These are phyloP conservation scores for Umbelopsis ramanniana DNA, from an alignment of 192 early-diverging fungal species.

Conservation along the genomic window DNA sequence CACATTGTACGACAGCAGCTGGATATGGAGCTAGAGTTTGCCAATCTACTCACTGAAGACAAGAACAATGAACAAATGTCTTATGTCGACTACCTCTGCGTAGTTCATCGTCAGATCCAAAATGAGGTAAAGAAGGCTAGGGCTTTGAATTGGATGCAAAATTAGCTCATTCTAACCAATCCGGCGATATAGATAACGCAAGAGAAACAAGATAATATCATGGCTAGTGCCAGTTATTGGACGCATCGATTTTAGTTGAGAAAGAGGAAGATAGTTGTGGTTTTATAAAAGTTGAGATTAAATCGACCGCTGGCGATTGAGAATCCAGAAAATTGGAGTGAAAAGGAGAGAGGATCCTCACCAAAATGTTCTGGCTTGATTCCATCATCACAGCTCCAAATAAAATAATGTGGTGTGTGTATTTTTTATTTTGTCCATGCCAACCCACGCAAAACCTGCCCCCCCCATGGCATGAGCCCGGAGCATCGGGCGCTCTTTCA, in stretches of 20 bases:
- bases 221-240: conserved; percentile 19
- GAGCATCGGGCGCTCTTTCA: not conserved
- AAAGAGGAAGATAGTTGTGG: too few species aligned
- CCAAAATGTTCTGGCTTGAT: too few species aligned
- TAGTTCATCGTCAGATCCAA: conserved; percentile 88
- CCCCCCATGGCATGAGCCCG: not conserved
- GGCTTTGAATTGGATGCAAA: not conserved
- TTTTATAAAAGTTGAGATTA: too few species aligned
- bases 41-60: conserved; percentile 83
- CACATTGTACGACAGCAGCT: conserved; percentile 84
- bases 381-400: too few species aligned
- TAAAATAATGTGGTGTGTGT: too few species aligned
- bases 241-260: not conserved
- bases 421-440: not conserved
- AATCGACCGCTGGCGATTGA: too few species aligned
- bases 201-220: conserved; percentile 20
- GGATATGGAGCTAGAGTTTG: conserved; percentile 87
- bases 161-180: not conserved
- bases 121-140: conserved; percentile 54
- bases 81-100: conserved; percentile 92
- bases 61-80: conserved; percentile 84
- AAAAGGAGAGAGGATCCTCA: not conserved
- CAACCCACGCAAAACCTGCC: not conserved
- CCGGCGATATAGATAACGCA: conserved; percentile 7
- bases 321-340: too few species aligned